Conservation (phyloP, 192 early-diverging fungal genomes). For the Backusella psychrophila region DNA sequence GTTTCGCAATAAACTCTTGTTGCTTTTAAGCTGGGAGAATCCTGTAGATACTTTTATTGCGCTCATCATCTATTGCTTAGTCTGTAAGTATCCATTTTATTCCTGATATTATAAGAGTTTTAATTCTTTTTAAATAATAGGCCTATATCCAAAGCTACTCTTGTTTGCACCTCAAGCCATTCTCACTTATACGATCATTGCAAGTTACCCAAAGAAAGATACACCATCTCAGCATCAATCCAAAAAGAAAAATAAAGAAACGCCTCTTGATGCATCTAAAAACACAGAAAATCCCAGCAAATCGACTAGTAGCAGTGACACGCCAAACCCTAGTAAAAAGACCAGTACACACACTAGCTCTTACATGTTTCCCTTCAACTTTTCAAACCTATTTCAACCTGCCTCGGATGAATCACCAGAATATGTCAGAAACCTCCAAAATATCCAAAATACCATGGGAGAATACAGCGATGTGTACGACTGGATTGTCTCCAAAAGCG, state of each 20-base stretch:
- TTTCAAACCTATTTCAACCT: neutral
- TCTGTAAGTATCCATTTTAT: constrained; percentile 41
- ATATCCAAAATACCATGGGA: constrained; percentile 82
- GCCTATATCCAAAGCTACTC: constrained; percentile 5
- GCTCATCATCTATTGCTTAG: constrained; percentile 47
- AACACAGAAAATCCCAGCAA: neutral
- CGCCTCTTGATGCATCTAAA: neutral
- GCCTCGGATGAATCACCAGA: constrained; percentile 46
- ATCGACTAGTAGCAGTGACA: neutral
- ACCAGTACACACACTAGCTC: neutral
- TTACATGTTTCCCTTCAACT: constrained; percentile 11
- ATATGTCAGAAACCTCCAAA: constrained; percentile 66
- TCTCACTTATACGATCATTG: neutral
- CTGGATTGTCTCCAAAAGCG: constrained; percentile 27
- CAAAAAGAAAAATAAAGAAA: neutral
- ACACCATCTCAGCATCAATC: neutral
- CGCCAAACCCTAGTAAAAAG: neutral
- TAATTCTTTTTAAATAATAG: neutral
- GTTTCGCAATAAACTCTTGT: constrained; percentile 56
- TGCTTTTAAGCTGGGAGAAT: constrained; percentile 71
- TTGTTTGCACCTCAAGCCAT: neutral
- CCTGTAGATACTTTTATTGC: constrained; percentile 55
- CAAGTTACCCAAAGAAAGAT: neutral
- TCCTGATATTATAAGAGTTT: neutral
- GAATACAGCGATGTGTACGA: constrained; percentile 50